Evolutionary conservation across 768 basidiomycete species (phyloP).

Genomic region (Naematelia encephala): DNA sequence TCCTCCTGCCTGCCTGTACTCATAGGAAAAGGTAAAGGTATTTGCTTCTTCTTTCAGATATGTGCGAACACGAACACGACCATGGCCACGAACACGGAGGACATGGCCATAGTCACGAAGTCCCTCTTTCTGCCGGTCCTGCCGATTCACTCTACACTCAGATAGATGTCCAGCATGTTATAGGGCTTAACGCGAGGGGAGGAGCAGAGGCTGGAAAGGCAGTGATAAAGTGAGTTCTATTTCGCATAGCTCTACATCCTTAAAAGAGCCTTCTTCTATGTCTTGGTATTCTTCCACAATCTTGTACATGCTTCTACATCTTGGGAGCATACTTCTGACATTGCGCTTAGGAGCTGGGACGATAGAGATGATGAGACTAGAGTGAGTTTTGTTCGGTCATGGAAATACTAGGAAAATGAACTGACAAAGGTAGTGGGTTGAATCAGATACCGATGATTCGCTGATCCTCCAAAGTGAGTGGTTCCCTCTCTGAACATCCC

Average conservation of each 20-base stretch:
- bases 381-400: conserved; percentile 53
- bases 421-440: conserved; percentile 60
- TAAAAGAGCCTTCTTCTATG: no score
- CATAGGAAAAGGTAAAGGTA: background rate
- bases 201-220: conserved; percentile 55
- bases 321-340: background rate
- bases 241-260: no score
- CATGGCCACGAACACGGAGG: conserved; percentile 46
- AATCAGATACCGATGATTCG: conserved; percentile 89
- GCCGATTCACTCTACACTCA: conserved; percentile 58
- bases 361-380: conserved; percentile 65
- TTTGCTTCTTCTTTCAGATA: background rate
- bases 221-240: conserved; percentile 63
- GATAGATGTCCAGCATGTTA: conserved; percentile 76
- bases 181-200: conserved; percentile 66
- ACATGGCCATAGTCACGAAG: conserved; percentile 51
- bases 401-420: background rate
- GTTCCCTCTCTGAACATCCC: background rate
- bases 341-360: conserved; percentile 59
- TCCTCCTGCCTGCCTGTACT: no score
- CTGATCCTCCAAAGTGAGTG: conserved; percentile 53
- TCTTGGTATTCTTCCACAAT: no score
- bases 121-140: conserved; percentile 51
- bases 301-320: no score
- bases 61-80: conserved; percentile 15